Conservation (phyloP, 495 filamentous ascomycete genomes). For the Echria macrotheca region DNA sequence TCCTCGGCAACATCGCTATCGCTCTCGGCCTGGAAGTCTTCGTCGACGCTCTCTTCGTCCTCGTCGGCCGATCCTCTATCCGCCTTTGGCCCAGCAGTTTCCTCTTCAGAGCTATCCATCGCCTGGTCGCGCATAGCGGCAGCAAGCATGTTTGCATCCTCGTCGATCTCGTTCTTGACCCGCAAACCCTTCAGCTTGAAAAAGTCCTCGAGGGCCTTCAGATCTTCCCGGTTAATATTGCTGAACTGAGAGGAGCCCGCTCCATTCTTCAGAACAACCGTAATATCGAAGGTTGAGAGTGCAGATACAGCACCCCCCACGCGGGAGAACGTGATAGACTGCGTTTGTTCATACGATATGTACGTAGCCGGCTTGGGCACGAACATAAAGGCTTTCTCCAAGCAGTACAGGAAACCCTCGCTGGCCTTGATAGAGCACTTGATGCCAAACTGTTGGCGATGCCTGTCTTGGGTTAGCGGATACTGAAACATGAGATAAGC, state of each 20-base stretch:
- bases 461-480: slow-evolving; percentile 42
- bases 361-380: slow-evolving; percentile 97
- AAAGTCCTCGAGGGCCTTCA: slow-evolving; percentile 90
- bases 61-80: slow-evolving; percentile 92
- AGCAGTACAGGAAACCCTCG: slow-evolving; percentile 92
- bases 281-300: slow-evolving; percentile 94
- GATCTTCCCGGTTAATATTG: slow-evolving; percentile 98
- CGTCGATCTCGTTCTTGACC: slow-evolving; percentile 90
- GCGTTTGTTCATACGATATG: slow-evolving; percentile 85
- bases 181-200: slow-evolving; percentile 89
- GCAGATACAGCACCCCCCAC: slow-evolving; percentile 92
- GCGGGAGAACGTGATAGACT: slow-evolving; percentile 88
- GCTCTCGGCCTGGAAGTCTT: slow-evolving; percentile 87
- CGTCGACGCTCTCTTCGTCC: slow-evolving; percentile 88
- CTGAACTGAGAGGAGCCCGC: slow-evolving; percentile 87
- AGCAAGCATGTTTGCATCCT: slow-evolving; percentile 61
- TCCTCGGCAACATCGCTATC: slow-evolving; percentile 97
- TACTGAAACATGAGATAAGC: too few species aligned
- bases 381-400: slow-evolving; percentile 98
- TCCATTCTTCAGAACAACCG: slow-evolving; percentile 72
- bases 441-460: slow-evolving; percentile 89
- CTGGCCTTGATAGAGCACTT: slow-evolving; percentile 99
- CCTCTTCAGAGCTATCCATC: slow-evolving; percentile 74
- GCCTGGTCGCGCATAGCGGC: slow-evolving; percentile 75
- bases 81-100: slow-evolving; percentile 65